Base-by-base conservation (phyloP, 306 rosid species). In the Lathyrus aphaca region DNA sequence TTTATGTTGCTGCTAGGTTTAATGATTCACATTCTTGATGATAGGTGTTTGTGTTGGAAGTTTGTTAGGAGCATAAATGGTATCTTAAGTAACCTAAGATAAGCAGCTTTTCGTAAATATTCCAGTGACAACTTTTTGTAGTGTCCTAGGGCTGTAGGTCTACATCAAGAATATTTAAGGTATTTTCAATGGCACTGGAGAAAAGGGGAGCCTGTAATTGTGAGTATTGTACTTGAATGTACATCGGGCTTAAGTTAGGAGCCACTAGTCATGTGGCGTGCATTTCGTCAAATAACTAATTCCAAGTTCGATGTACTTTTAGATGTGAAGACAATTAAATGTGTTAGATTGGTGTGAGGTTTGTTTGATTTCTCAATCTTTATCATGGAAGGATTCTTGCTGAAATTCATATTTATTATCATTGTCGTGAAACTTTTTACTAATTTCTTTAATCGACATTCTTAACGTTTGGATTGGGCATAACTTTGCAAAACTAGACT, bases 241-340 rank as follows among this genome's bases (percentile, higher is more conserved):
- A 59, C 88, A 21, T 75, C 87, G 5, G 96, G 96, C 17, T 83
- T 90, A 81, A 89, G 96, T 79, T 93, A 96, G 96, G 96, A 93
- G 64, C 98, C 98, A 12, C 77, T 86, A 19, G 96, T 89, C 76
- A 92, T 92, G 98, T 92, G 96, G 98, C 96, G 98, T 25, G 98
- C 96, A 43, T 86, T 61, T 69, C 96, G 98, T 65, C 84, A 88
- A 67, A 66, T 83, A 64, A 44, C 65, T 9, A 83, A 79, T 12
- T 39, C 59, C 18, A 82, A 78, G 68, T 38, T n/a, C 5, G 58
- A 1, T 37, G n/a, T 21, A 63, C 76, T 66, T 73, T 77, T 89
- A 85, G 84, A 77, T 5, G 98, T 87, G 66, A 84, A 77, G 78
- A 89, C 89, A 49, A 55, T 92, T 73, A 96, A 92, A 75, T 92